These are phyloP conservation scores for Yamadazyma phyllophila DNA, from an alignment of 805 yeast species.

Conservation along the genomic window DNA sequence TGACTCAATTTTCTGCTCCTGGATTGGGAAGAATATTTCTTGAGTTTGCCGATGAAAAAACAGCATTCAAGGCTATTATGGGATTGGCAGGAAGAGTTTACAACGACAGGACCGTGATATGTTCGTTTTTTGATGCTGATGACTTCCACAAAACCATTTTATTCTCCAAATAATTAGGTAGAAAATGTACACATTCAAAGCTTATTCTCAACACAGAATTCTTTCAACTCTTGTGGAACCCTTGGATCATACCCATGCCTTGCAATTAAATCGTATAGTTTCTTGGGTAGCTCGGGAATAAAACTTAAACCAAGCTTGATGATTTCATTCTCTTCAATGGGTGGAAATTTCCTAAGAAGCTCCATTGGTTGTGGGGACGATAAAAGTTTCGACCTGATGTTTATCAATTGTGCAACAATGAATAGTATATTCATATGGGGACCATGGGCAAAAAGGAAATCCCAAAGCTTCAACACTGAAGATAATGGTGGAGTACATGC, in stretches of 20 bases:
- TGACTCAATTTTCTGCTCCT: constrained; percentile 39
- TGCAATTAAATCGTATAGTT: constrained; percentile 58
- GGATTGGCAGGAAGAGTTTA: constrained; percentile 64
- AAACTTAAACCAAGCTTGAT: constrained; percentile 79
- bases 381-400: constrained; percentile 64
- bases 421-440: constrained; percentile 82
- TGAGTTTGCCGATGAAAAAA: constrained; percentile 52
- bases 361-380: constrained; percentile 69
- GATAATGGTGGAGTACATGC: constrained; percentile 85
- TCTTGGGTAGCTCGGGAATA: constrained; percentile 68
- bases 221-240: constrained; percentile 36
- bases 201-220: constrained; percentile 14
- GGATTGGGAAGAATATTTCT: constrained; percentile 75
- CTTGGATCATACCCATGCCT: constrained; percentile 60
- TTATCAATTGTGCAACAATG: constrained; percentile 76
- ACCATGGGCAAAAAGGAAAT: constrained; percentile 86
- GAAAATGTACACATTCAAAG: neutral
- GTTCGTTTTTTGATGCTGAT: constrained; percentile 56
- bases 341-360: constrained; percentile 68
- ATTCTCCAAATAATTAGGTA: neutral
- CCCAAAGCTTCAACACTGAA: constrained; percentile 82
- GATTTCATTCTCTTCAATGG: constrained; percentile 66
- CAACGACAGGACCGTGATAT: constrained; percentile 65
- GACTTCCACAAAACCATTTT: constrained; percentile 43
- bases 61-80: constrained; percentile 56